Conservation (phyloP, 441 rosid species). For the Viola pubescens region DNA sequence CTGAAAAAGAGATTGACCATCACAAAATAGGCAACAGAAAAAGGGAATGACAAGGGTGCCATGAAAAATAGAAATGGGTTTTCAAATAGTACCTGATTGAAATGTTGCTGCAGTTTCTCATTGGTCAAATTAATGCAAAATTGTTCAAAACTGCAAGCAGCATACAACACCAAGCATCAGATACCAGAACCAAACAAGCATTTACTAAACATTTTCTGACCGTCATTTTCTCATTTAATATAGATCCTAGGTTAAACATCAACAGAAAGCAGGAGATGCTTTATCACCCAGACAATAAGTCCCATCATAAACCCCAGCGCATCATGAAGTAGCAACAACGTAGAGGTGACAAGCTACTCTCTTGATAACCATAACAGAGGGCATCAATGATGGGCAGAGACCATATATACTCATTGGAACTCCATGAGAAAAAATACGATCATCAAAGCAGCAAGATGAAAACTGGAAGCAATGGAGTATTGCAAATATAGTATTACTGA, state of each 20-base stretch:
- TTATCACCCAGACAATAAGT: slow-evolving; percentile 1
- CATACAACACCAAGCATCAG: slow-evolving; percentile 22
- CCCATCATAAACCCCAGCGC: not conserved
- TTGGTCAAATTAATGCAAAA: slow-evolving; percentile 97
- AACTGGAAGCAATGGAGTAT: slow-evolving; percentile 4
- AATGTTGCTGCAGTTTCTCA: slow-evolving; percentile 98
- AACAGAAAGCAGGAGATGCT: not conserved
- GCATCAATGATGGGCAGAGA: slow-evolving; percentile 7
- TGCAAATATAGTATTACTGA: not conserved
- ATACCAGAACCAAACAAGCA: slow-evolving; percentile 18
- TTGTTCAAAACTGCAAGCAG: slow-evolving; percentile 78
- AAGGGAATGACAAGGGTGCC: slow-evolving; percentile 11
- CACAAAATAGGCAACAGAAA: slow-evolving; percentile 16
- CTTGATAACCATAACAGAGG: slow-evolving; percentile 1
- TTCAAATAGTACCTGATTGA: slow-evolving; percentile 69
- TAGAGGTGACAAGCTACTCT: not conserved
- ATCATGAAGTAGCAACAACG: not conserved
- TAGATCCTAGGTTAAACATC: not conserved
- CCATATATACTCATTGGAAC: not conserved
- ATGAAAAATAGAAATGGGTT: not conserved
- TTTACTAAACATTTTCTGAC: not conserved
- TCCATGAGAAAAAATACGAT: slow-evolving; percentile 5
- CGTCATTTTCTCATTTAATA: not conserved
- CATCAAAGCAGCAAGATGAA: not conserved
- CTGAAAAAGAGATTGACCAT: slow-evolving; percentile 33